Percentiles rank a stretch among this genome's conserved stretches.
Conservation (phyloP, 139 green algal species). For the Volvox africanus region DNA sequence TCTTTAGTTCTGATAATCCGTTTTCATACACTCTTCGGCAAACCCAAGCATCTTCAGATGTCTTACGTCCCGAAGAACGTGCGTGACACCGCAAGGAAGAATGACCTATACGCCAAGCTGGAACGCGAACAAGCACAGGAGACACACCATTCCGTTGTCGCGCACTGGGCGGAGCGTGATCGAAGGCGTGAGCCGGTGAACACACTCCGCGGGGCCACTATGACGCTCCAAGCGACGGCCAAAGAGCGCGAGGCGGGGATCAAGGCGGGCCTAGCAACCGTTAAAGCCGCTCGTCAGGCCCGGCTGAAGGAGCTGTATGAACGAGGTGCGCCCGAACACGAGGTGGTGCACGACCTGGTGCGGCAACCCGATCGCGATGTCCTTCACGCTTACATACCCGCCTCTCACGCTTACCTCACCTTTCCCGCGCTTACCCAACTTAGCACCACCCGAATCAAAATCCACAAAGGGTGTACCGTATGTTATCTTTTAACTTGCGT, state of each 20-base stretch:
- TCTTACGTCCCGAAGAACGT: slow-evolving; percentile 37
- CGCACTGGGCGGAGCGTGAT: slow-evolving; percentile 40
- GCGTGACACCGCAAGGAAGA: neutral
- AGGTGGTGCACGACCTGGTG: too few relatives aligned
- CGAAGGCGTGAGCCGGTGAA: neutral
- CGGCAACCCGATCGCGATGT: too few relatives aligned
- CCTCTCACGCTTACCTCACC: neutral
- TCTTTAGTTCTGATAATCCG: too few relatives aligned
- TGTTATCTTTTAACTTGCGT: neutral
- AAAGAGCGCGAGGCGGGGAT: slow-evolving; percentile 2
- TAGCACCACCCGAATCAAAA: neutral
- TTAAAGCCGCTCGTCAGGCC: slow-evolving; percentile 43
- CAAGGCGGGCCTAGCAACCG: slow-evolving; percentile 24
- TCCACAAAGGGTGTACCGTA: neutral
- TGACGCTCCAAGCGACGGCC: neutral
- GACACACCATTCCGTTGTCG: neutral
- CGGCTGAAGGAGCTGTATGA: slow-evolving; percentile 42
- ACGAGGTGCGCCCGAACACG: neutral
- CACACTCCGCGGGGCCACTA: neutral
- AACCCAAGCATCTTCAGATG: neutral
- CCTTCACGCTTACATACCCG: too few relatives aligned
- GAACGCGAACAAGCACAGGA: neutral
- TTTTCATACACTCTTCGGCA: too few relatives aligned
- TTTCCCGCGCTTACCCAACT: neutral
- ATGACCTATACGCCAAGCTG: slow-evolving; percentile 27